Conservation (phyloP, 73 alveolate genomes). For the Paramecium sexaurelia region DNA sequence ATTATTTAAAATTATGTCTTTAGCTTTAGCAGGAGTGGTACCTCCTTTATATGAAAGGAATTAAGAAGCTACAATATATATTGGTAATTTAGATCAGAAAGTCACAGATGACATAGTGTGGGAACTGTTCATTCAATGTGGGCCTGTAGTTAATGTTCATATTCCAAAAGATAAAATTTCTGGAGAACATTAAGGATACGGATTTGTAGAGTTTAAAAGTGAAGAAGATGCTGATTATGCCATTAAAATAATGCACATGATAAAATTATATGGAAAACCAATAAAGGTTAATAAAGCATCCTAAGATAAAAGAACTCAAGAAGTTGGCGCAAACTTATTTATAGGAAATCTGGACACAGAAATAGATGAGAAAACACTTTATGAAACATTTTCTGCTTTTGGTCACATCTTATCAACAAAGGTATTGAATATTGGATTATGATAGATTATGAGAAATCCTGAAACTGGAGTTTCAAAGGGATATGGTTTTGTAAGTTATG, state of each 20-base stretch:
- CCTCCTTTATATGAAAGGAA: conserved; percentile 67
- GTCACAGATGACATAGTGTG: conserved; percentile 94
- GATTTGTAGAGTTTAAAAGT: conserved; percentile 69
- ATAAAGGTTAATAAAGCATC: conserved; percentile 98
- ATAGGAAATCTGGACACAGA: conserved; percentile 98
- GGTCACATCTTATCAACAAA: conserved; percentile 94
- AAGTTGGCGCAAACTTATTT: conserved; percentile 99
- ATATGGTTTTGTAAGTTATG: conserved; percentile 97
- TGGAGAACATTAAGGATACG: conserved; percentile 93
- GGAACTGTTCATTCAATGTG: conserved; percentile 97
- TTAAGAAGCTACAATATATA: conserved; percentile 71
- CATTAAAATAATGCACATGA: conserved; percentile 98
- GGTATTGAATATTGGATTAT: neutral
- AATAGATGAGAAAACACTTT: conserved; percentile 98
- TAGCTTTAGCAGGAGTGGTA: conserved; percentile 53
- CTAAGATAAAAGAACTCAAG: conserved; percentile 96
- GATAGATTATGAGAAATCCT: conserved; percentile 88
- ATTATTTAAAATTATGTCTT: neutral
- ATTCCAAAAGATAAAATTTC: conserved; percentile 99
- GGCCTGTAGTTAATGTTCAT: conserved; percentile 99
- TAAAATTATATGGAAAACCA: conserved; percentile 97
- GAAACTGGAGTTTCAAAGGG: conserved; percentile 92
- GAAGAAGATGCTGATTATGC: conserved; percentile 99
- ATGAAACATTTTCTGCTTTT: conserved; percentile 97
- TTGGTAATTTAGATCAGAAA: conserved; percentile 93